Evolutionary conservation across 2,329 filamentous ascomycete genomes (phyloP).

Genomic region (Botrytis elliptica): DNA sequence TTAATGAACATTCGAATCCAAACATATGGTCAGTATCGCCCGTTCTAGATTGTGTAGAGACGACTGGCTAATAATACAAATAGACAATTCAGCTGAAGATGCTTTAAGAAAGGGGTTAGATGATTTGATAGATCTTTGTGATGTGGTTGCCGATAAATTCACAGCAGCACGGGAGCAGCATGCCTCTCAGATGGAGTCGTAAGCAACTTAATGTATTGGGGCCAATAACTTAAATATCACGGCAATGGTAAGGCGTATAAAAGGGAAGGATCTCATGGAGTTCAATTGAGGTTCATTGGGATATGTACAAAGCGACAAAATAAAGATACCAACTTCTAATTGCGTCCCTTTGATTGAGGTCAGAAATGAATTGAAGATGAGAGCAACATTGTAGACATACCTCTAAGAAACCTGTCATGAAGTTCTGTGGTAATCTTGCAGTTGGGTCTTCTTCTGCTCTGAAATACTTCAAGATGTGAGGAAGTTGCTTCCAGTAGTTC

Average conservation of each 20-base stretch:
- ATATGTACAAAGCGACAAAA: slow-evolving; percentile 39
- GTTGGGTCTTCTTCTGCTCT: slow-evolving; percentile 79
- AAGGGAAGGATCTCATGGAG: slow-evolving; percentile 27
- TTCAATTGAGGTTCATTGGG: slow-evolving; percentile 34
- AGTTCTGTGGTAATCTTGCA: slow-evolving; percentile 76
- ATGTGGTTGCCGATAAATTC: slow-evolving; percentile 92
- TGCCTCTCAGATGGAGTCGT: slow-evolving; percentile 28
- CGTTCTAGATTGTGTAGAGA: not conserved
- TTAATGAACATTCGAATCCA: slow-evolving; percentile 98
- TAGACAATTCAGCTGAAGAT: slow-evolving; percentile 77
- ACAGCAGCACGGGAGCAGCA: slow-evolving; percentile 59
- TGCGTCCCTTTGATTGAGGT: slow-evolving; percentile 35
- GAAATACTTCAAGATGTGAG: slow-evolving; percentile 97
- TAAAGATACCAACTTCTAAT: slow-evolving; percentile 32
- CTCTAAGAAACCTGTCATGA: slow-evolving; percentile 94
- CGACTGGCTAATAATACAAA: slow-evolving; percentile 24
- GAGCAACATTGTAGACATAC: slow-evolving; percentile 59
- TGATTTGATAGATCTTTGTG: slow-evolving; percentile 88
- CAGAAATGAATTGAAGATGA: slow-evolving; percentile 71
- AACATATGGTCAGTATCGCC: slow-evolving; percentile 72
- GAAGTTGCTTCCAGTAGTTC: slow-evolving; percentile 98
- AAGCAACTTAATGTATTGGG: slow-evolving; percentile 11
- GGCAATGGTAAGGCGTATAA: slow-evolving; percentile 37
- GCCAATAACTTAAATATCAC: slow-evolving; percentile 11
- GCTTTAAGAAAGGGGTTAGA: slow-evolving; percentile 87